Evolutionary conservation across 176 grass and related monocot species (phyloP).

Genomic region (Elymus sibiricus): DNA sequence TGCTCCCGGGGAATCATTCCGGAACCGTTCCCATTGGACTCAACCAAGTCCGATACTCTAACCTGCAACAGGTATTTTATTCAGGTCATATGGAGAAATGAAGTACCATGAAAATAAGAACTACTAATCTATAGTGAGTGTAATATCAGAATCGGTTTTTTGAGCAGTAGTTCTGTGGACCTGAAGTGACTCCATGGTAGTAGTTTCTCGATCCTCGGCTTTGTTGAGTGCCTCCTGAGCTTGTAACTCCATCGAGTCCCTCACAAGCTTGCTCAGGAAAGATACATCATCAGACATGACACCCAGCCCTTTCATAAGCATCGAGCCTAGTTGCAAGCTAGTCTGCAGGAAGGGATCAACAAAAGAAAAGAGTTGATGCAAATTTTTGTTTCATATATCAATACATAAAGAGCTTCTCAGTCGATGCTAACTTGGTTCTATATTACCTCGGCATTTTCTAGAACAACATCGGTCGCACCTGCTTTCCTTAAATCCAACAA

Average conservation of each 20-base stretch:
- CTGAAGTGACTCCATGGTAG: conserved; percentile 81
- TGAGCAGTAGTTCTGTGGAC: conserved; percentile 20
- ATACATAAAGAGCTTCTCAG: background rate
- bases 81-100: conserved; percentile 23
- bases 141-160: background rate
- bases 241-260: conserved; percentile 88
- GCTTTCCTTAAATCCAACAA: conserved; percentile 87
- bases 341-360: conserved; percentile 53
- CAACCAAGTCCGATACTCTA: conserved; percentile 72
- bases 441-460: conserved; percentile 91
- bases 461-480: conserved; percentile 88
- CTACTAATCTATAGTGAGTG: background rate
- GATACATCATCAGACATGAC: conserved; percentile 98
- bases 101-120: background rate
- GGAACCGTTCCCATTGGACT: conserved; percentile 37
- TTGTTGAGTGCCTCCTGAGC: conserved; percentile 72
- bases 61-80: conserved; percentile 51
- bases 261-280: conserved; percentile 91
- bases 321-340: conserved; percentile 87
- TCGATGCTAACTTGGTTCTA: background rate
- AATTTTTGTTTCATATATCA: background rate
- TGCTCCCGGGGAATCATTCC: conserved; percentile 52
- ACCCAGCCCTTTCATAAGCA: conserved; percentile 78
- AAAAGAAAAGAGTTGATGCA: background rate
- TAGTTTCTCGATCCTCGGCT: conserved; percentile 33